Evolutionary conservation across 176 grass and related monocot genomes (phyloP).

Genomic region (Triticum urartu): DNA sequence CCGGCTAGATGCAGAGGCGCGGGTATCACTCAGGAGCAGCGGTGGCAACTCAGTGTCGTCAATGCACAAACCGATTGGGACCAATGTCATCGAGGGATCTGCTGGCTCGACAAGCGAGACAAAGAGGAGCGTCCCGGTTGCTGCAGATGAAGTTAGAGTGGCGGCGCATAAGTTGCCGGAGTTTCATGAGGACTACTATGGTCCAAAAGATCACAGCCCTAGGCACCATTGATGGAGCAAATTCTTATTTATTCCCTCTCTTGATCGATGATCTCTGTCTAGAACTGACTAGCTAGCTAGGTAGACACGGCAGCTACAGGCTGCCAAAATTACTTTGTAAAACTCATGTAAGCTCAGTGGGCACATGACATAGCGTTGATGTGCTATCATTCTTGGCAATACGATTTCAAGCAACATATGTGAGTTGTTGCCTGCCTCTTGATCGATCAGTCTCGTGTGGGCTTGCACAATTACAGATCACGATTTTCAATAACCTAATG

Average conservation of each 20-base stretch:
- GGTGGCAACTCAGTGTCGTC: background rate
- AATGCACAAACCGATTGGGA: conserved; percentile 28
- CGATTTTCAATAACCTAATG: background rate
- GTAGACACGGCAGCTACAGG: background rate
- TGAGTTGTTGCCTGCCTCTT: background rate
- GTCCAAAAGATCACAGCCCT: conserved; percentile 56
- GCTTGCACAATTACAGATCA: background rate
- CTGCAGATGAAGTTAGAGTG: conserved; percentile 7
- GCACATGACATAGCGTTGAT: background rate
- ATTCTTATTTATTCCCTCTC: conserved; percentile 3
- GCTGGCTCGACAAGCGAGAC: background rate
- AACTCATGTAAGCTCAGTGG: conserved; percentile 15
- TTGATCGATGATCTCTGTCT: background rate
- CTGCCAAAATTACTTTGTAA: background rate
- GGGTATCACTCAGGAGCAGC: background rate
- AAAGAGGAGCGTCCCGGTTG: conserved; percentile 15
- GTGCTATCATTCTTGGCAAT: background rate
- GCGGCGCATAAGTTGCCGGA: conserved; percentile 42
- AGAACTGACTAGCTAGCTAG: conserved; percentile 27
- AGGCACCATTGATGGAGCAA: conserved; percentile 28
- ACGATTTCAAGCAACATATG: background rate
- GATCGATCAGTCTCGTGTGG: background rate
- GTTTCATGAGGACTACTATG: conserved; percentile 75
- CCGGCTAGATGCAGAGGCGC: conserved; percentile 47
- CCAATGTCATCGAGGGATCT: background rate